phyloP scores from a whole-genome alignment of 1,284 basidiomycete genomes.

The Schizophyllum amplum region DNA sequence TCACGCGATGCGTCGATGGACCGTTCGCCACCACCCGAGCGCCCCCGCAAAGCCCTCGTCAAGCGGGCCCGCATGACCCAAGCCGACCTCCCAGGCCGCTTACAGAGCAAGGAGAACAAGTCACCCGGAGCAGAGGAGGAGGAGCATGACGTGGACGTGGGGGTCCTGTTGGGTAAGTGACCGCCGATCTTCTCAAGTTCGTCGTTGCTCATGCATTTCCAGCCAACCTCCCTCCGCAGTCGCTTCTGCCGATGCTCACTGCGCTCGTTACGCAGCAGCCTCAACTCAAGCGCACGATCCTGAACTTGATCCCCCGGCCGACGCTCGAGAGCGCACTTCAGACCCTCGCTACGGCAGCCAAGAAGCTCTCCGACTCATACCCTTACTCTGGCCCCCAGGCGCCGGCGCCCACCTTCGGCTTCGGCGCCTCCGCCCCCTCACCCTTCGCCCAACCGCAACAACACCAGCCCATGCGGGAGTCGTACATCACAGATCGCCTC shows the following conservation, averaged over 20 bases:
- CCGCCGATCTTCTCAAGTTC: constrained; percentile 9
- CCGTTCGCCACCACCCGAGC: constrained; percentile 72
- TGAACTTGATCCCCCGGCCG: constrained; percentile 71
- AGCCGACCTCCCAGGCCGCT: constrained; percentile 25
- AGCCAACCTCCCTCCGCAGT: constrained; percentile 69
- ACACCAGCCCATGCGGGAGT: constrained; percentile 52
- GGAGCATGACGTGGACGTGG: constrained; percentile 64
- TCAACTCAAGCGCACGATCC: constrained; percentile 54
- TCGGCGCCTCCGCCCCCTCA: not conserved
- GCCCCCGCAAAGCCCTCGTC: constrained; percentile 54
- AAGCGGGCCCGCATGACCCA: constrained; percentile 53
- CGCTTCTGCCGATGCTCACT: constrained; percentile 61
- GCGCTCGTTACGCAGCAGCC: constrained; percentile 59
- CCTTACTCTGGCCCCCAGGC: constrained; percentile 59
- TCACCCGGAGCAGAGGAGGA: constrained; percentile 24
- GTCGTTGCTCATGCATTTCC: constrained; percentile 10
- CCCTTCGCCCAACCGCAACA: not conserved
- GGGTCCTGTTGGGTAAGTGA: constrained; percentile 64
- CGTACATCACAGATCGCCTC: constrained; percentile 67
- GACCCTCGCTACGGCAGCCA: constrained; percentile 57
- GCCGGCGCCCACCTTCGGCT: not conserved
- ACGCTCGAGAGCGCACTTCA: constrained; percentile 65
- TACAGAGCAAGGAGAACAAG: constrained; percentile 39
- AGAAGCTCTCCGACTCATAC: constrained; percentile 69
- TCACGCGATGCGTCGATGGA: constrained; percentile 64